Base-by-base conservation (phyloP, 495 filamentous ascomycete genomes). In the Aspergillus ellipticus region DNA sequence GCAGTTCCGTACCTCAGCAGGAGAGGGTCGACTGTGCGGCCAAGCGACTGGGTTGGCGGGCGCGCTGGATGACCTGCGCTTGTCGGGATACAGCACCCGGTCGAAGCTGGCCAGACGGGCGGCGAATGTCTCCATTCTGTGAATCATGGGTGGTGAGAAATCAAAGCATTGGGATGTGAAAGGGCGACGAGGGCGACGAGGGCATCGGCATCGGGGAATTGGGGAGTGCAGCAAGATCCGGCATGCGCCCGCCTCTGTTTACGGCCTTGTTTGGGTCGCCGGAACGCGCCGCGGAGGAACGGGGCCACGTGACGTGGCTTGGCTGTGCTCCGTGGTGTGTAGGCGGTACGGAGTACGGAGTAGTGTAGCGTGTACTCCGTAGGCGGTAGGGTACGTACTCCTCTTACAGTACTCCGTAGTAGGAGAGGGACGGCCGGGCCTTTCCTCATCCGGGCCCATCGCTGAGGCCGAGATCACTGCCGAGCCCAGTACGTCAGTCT, bases 21-120 rank as follows among this genome's bases (percentile, higher is more conserved):
- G 79, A 0, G 84, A 77, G 10, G 88, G 81, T 29, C 71, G 79
- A 55, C 83, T 80, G 63, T 92, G 88, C 31, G 92, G 88, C 92
- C 92, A 96, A 63, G 79, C 76, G 43, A 89, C 66, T 3, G 79
- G 74, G 64, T 87, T 83, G 11, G 79, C 74, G 35, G 79, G 73
- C 55, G 82, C 77, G 69, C 77, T 79, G 4, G 90, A 92, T 22
- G 80, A 76, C 64, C 89, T 82, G 58, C 85, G 82, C 62, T 87
- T 88, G 35, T 79, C 75, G 3, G 81, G 69, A 53, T 79, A 81
- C 69, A 79, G 76, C 46, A 78, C 71, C 47, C 56, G 74, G 54
- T 86, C 80, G 66, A 96, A 96, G 17, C 89, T 90, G 42, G 84
- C 82, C 33, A 93, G 76, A 45, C 92, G 87, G 55, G 83, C 86